Percentiles rank a stretch among this genome's conserved stretches.
These are phyloP conservation scores for Mesembryanthemum crystallinum DNA, from an alignment of 148 eudicot species.

Conservation along the genomic window DNA sequence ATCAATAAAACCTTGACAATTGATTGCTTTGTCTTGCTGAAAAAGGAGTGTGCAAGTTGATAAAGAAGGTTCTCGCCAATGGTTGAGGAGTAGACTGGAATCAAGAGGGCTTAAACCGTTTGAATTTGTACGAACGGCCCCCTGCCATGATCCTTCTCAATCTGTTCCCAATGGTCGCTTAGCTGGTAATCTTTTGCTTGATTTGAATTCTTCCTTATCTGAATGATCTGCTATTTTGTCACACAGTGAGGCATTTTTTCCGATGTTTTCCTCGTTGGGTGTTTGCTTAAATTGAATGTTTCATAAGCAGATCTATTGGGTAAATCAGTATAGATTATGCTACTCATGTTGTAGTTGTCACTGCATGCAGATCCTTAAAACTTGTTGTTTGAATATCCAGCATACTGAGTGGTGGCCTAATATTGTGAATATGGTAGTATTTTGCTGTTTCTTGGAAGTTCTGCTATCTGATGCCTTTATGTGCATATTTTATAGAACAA, in stretches of 20 bases:
- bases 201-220: slow-evolving; percentile 1
- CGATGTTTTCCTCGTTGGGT: neutral
- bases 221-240: neutral
- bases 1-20: neutral
- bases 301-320: neutral
- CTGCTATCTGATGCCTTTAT: neutral
- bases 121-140: slow-evolving; percentile 65
- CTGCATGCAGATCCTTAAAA: neutral
- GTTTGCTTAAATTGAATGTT: neutral
- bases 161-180: slow-evolving; percentile 33
- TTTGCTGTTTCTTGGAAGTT: neutral
- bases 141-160: slow-evolving; percentile 53
- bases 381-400: neutral
- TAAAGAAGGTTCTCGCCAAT: slow-evolving; percentile 58
- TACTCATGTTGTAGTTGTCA: neutral
- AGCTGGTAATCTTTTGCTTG: slow-evolving; percentile 42
- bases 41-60: slow-evolving; percentile 47
- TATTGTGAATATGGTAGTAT: neutral
- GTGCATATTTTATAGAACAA: slow-evolving; percentile 1
- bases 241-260: neutral
- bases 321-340: neutral
- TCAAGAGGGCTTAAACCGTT: slow-evolving; percentile 64
- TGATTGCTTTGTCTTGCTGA: slow-evolving; percentile 11
- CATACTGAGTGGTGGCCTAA: neutral
- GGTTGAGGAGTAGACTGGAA: slow-evolving; percentile 64